Evolutionary conservation across 768 basidiomycete species (phyloP), one percentile per base, ranked within the genome.

Genomic region (Tylopilus rubrobrunneus): DNA sequence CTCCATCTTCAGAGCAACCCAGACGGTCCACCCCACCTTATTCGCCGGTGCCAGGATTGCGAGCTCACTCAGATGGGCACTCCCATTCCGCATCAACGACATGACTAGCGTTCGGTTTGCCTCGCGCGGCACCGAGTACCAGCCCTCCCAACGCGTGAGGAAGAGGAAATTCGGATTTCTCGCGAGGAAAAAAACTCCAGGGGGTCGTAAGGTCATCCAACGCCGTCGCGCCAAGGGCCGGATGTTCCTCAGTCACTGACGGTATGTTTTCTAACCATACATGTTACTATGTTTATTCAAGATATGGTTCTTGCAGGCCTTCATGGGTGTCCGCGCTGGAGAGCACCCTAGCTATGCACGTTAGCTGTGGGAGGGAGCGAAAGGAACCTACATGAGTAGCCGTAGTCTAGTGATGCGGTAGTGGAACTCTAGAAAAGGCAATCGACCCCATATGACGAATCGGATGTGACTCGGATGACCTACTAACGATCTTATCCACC

Each of bases 91-190:
- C n/a, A 36, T 61, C 48, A 37, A 59, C 29, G 54, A 58, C 52
- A 58, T 63, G 44, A 52, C 59, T 7, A 44, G 56, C 48, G 56
- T 69, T 14, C 85, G 93, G 7, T 84, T 79, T 66, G 76, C 76
- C 29, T 79, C 86, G 28, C 81, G 83, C 42, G 95, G 95, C 42
- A 81, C 83, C n/a, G 92, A 95, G 71, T 98, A 98, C 63, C 95
- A 98, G 68, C 95, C 95, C n/a, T 92, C 89, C 0, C 93, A 96
- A 70, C 81, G 94, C 40, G 90, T 89, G 65, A 76, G 95, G 60
- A 98, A 98, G 76, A 80, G 92, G 62, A 92, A 87, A 67, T 89
- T 92, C 66, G 95, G 95, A 7, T 98, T 96, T 71, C 78, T 98
- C 33, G 81, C 86, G 0, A 74, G 94, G 55, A 84, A 87, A 69